Percentiles rank a stretch among this genome's conserved stretches.
These are phyloP conservation scores for Puccinia polysora DNA, from an alignment of 1,284 basidiomycete species.

Conservation along the genomic window DNA sequence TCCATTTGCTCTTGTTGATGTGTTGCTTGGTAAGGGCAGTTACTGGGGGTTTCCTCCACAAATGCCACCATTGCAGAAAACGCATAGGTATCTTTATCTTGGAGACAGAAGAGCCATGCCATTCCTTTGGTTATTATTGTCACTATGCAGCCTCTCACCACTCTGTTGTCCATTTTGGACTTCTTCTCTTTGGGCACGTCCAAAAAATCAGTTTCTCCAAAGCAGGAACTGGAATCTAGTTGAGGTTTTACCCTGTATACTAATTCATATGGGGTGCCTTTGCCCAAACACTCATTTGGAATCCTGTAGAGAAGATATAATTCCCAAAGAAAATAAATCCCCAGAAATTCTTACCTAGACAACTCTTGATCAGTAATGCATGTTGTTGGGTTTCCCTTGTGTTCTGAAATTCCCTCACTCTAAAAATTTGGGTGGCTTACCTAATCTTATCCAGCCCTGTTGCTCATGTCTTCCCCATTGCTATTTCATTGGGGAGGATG, in stretches of 20 bases:
- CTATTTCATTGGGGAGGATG: too few species aligned
- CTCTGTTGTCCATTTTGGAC: neutral
- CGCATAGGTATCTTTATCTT: too few species aligned
- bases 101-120: neutral
- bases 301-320: neutral
- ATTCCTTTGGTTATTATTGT: neutral
- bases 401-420: too few species aligned
- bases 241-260: neutral
- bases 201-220: neutral
- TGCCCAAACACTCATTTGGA: neutral
- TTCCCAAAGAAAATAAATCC: neutral
- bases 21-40: too few species aligned
- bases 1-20: too few species aligned
- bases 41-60: too few species aligned
- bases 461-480: too few species aligned
- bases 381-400: too few species aligned
- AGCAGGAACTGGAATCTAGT: neutral
- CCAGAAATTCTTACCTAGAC: neutral
- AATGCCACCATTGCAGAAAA: neutral
- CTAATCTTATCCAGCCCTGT: too few species aligned
- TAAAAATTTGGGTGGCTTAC: too few species aligned
- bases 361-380: neutral
- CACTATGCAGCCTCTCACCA: neutral
- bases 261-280: neutral
- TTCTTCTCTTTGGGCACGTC: neutral